phyloP scores from a whole-genome alignment of 371 early-diverging fungal genomes.

The Apophysomyces trapeziformis region DNA sequence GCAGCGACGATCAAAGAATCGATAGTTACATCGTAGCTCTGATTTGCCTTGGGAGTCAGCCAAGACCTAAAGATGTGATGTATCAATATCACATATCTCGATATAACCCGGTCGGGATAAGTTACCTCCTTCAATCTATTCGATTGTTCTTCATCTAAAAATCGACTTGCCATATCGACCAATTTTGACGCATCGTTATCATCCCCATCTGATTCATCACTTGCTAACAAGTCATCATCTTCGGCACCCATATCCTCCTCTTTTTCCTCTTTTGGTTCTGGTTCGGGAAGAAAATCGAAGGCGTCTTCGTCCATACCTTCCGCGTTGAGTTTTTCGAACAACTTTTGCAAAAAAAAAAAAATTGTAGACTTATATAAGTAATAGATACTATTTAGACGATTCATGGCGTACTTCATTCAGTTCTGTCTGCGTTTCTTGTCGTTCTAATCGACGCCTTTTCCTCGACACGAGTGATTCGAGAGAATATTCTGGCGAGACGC shows the following conservation, averaged over 20 bases:
- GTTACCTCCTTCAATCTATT: constrained; percentile 4
- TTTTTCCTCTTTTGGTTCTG: not conserved
- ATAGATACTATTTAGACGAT: not conserved
- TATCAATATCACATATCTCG: too few relatives aligned
- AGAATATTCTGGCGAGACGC: constrained; percentile 1
- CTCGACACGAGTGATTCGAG: constrained; percentile 13
- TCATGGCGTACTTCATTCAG: constrained; percentile 9
- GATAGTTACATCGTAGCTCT: constrained; percentile 3
- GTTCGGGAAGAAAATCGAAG: not conserved
- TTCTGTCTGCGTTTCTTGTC: constrained; percentile 1
- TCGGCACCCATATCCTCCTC: constrained; percentile 2
- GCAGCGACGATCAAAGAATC: constrained; percentile 19
- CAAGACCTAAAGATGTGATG: not conserved
- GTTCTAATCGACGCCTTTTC: constrained; percentile 15
- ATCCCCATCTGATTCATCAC: not conserved
- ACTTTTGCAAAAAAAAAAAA: constrained; percentile 8
- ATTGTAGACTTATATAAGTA: not conserved
- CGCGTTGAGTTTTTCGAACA: constrained; percentile 17
- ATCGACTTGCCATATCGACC: constrained; percentile 2
- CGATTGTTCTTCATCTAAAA: constrained; percentile 1
- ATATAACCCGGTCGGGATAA: too few relatives aligned
- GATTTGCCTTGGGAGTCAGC: not conserved
- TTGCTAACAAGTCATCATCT: constrained; percentile 6
- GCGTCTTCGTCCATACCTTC: constrained; percentile 10
- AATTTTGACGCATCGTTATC: not conserved